Percentiles rank a stretch among this genome's conserved stretches.
Evolutionary conservation across 2,329 filamentous ascomycete species (phyloP).

Genomic region (Xylaria digitata): DNA sequence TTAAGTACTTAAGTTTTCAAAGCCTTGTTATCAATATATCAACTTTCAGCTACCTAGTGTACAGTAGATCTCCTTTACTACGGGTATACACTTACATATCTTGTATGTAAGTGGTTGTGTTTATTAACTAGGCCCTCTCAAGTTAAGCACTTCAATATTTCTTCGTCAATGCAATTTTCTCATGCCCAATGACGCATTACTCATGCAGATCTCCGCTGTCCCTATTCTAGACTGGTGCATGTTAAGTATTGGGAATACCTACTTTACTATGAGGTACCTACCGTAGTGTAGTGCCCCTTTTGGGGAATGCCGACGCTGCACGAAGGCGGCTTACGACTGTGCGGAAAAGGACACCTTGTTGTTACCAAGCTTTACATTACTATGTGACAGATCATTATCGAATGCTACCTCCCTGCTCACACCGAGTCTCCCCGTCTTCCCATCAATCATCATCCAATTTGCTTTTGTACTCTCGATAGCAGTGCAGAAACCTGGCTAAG

Average conservation of each 20-base stretch:
- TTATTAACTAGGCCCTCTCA: background rate
- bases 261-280: no score
- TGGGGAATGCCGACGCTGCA: slow-evolving; percentile 21
- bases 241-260: background rate
- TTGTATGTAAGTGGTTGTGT: background rate
- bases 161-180: background rate
- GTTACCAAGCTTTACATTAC: background rate
- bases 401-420: background rate
- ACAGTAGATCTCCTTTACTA: no score
- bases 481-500: no score
- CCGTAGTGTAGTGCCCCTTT: slow-evolving; percentile 5
- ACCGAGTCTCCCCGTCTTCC: background rate
- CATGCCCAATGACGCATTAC: slow-evolving; percentile 12
- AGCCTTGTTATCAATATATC: no score
- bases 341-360: slow-evolving; percentile 24
- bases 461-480: background rate
- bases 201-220: slow-evolving; percentile 21
- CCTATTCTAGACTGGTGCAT: slow-evolving; percentile 23
- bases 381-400: background rate
- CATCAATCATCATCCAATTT: background rate
- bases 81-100: no score
- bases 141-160: background rate
- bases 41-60: no score
- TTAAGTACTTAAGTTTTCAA: no score
- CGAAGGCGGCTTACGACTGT: background rate